Conservation (phyloP, 2,329 filamentous ascomycete species). For the Fusarium ramigenum region DNA sequence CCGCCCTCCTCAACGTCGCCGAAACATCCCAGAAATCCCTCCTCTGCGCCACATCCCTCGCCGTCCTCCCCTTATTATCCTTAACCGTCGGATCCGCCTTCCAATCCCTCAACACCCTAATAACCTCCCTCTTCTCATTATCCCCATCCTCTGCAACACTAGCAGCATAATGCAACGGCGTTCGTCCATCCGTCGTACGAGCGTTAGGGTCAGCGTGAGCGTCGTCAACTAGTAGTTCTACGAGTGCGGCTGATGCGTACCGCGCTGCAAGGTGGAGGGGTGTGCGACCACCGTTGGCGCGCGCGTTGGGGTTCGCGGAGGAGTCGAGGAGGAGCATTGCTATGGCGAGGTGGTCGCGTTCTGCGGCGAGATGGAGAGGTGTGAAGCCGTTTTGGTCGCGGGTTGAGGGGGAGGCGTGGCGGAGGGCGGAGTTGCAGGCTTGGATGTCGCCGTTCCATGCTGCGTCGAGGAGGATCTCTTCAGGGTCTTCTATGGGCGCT, state of each 20-base stretch:
- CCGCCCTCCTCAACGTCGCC: constrained; percentile 45
- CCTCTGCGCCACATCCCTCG: constrained; percentile 47
- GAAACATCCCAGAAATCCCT: constrained; percentile 47
- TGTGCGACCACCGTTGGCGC: constrained; percentile 45
- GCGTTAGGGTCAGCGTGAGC: constrained; percentile 44
- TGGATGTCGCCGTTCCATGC: constrained; percentile 48
- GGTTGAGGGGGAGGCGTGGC: constrained; percentile 34
- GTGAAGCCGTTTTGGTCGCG: constrained; percentile 46
- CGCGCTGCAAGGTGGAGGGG: constrained; percentile 46
- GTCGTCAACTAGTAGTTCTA: constrained; percentile 46
- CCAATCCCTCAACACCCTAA: constrained; percentile 44
- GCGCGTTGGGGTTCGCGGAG: constrained; percentile 39
- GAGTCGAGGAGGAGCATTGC: constrained; percentile 48
- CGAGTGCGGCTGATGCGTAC: constrained; percentile 43
- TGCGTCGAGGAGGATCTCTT: constrained; percentile 44
- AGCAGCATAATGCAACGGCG: constrained; percentile 47
- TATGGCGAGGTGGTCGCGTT: constrained; percentile 46
- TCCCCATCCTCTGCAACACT: constrained; percentile 44
- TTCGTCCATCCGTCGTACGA: constrained; percentile 44
- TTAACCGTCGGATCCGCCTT: constrained; percentile 44
- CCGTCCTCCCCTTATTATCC: constrained; percentile 41
- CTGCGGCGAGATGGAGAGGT: constrained; percentile 45
- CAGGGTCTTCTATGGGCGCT: constrained; percentile 14
- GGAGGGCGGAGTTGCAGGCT: constrained; percentile 38
- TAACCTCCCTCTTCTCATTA: constrained; percentile 45